Evolutionary conservation across 306 rosid species (phyloP), one percentile per base, ranked within the genome.

Genomic region (Astragalus glycyphyllos): DNA sequence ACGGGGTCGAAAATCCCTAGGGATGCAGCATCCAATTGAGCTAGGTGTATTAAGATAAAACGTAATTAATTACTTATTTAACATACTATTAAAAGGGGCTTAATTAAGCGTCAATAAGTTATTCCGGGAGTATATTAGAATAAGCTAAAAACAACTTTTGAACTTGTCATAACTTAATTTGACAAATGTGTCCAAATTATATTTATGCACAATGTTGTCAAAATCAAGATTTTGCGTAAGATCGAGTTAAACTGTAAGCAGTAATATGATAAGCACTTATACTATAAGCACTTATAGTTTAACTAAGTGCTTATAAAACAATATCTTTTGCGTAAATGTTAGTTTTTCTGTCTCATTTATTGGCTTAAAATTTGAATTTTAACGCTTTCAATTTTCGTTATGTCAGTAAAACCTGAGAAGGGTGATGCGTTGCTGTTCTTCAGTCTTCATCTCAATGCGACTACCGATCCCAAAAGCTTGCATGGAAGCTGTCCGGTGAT

Each of bases 401-500:
- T 51, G 78, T 72, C 90, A 94, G 97, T 94, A 73, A 89, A 86
- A 86, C 89, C 99, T 12, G 69, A 6, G 50, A 89, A 87, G 77
- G 99, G 99, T 11, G 97, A 94, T 44, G 97, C 99, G 41, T 76
- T 94, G 85, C 77, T 94, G 81, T 94, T 94, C 92, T 94, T 94
- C 83, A 91, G 96, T 77, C 96, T 94, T 58, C 87, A 86, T 85
- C 96, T 85, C 0, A 85, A 91, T 45, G 91, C 86, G 9, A 84
- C 86, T 3, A 78, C 87, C 0, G 99, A 95, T 72, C 0, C 74
- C 20, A 67, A 3, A 35, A 95, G 99, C 71, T 86, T 87, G 84
- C 99, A 95, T 20, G 96, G 96, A 41, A 91, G 99, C 83, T 95
- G 99, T 75, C 99, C 96, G 0, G 99, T 95, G 35, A 86, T 95